Percentiles rank a stretch among this genome's conserved stretches.
phyloP scores from a whole-genome alignment of 2,329 filamentous ascomycete genomes.

The Stemphylium lycopersici region DNA sequence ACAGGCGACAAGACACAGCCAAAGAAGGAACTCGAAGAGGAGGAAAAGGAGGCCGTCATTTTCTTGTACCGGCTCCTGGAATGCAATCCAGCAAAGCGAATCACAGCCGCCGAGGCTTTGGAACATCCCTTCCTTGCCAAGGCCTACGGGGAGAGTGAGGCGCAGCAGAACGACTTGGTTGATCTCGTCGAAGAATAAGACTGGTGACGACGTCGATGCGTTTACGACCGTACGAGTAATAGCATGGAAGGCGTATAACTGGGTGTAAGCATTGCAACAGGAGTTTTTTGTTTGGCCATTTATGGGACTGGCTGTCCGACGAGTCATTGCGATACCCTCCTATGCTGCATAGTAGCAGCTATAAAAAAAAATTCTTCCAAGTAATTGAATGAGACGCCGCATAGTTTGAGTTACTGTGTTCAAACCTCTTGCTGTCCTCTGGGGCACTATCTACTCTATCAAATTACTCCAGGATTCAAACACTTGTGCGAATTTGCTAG shows the following conservation, averaged over 20 bases:
- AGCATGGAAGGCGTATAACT: constrained; percentile 33
- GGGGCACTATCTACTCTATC: no score
- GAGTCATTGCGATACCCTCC: constrained; percentile 43
- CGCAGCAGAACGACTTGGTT: constrained; percentile 43
- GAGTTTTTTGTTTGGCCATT: constrained; percentile 37
- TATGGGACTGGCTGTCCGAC: constrained; percentile 19
- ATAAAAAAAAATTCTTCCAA: background rate
- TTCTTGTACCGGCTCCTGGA: constrained; percentile 78
- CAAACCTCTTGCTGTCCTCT: no score
- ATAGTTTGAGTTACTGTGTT: background rate
- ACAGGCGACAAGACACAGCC: constrained; percentile 59
- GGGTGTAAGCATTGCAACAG: constrained; percentile 29
- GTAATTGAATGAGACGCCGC: background rate
- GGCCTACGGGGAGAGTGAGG: constrained; percentile 36
- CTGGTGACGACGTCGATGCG: constrained; percentile 17
- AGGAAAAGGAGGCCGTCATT: constrained; percentile 74
- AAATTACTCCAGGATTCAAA: no score
- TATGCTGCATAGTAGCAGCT: background rate
- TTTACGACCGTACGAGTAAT: constrained; percentile 23
- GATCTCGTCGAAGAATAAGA: constrained; percentile 35
- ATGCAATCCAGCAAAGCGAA: constrained; percentile 73
- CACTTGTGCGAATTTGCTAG: no score
- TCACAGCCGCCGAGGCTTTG: constrained; percentile 76
- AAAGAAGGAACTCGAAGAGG: constrained; percentile 62
- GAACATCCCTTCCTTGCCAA: constrained; percentile 70